These are phyloP conservation scores for Macrolepiota albuminosa DNA, from an alignment of 768 basidiomycete species.

Conservation along the genomic window DNA sequence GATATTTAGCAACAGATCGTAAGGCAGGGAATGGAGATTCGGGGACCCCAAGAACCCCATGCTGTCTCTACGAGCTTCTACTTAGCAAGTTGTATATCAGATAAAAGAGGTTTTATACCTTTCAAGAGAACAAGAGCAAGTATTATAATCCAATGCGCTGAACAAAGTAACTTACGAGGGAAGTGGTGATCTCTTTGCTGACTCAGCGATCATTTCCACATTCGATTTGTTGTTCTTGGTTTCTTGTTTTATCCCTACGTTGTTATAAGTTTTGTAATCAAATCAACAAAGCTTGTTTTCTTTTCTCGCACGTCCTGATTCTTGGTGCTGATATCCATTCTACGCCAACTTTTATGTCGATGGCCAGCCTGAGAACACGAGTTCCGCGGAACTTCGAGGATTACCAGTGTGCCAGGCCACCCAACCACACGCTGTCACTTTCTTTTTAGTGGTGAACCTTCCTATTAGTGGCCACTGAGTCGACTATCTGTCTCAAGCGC, in stretches of 20 bases:
- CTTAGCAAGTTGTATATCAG: background rate
- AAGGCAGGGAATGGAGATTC: slow-evolving; percentile 45
- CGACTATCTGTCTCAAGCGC: background rate
- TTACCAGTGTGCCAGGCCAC: background rate
- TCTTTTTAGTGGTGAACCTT: background rate
- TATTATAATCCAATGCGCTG: background rate
- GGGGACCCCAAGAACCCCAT: slow-evolving; percentile 8
- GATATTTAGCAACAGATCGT: slow-evolving; percentile 69
- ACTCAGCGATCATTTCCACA: background rate
- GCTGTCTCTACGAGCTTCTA: background rate
- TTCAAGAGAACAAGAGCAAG: background rate
- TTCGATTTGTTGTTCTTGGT: background rate
- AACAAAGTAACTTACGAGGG: too few relatives aligned
- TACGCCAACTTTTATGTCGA: background rate
- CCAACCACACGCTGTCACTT: background rate
- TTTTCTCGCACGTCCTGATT: too few relatives aligned
- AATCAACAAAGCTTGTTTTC: background rate
- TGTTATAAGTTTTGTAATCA: background rate
- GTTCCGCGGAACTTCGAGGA: background rate
- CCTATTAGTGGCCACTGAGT: background rate
- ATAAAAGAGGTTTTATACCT: background rate
- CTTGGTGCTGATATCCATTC: background rate
- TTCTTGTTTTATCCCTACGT: background rate
- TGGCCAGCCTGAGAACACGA: background rate
- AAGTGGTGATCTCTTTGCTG: background rate